Evolutionary conservation across 768 basidiomycete species (phyloP), one percentile per base, ranked within the genome.

Genomic region (Tricholoma bakamatsutake): DNA sequence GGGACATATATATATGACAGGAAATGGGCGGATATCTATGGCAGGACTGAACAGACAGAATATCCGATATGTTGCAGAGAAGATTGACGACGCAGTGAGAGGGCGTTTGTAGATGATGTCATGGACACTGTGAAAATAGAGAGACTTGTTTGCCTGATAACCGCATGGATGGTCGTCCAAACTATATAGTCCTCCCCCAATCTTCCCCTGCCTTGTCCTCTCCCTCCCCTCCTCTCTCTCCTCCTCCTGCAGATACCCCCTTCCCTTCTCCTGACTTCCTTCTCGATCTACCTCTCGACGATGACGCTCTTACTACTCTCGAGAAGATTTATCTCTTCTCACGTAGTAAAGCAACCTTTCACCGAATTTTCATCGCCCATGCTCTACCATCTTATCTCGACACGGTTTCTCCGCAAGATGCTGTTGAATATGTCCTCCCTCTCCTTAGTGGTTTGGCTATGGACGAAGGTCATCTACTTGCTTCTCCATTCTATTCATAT

Each of bases 251-350:
- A 7, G 75, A 77, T 49, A 71, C 73, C 56, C 66, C 71, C 34
- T 71, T 74, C 56, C 75, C 74, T 35, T 52, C 59, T 56, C 33
- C 66, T 37, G 75, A 76, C 62, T 59, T 72, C 55, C 66, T 71
- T 54, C 58, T 75, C 55, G 77, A 78, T 66, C 64, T 74, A 55
- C 67, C 69, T 46, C 67, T 80, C 64, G 92, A 94, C 61, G 90
- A 93, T 61, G 91, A 92, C 59, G 82, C 83, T 53, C 78, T 95
- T 58, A 90, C 74, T 68, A 81, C 90, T 18, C 82, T 98, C 48
- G 95, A 98, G 73, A 87, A 89, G 66, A 95, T 96, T 58, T 97
- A 93, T 72, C 81, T 97, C 50, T 90, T 92, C 63, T 87, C 88
- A 57, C 79, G 87, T 58, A 93, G 90, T 71, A 83, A 83, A 59